Base-by-base conservation (phyloP, 768 basidiomycete genomes). In the Boletus rubescentipes region DNA sequence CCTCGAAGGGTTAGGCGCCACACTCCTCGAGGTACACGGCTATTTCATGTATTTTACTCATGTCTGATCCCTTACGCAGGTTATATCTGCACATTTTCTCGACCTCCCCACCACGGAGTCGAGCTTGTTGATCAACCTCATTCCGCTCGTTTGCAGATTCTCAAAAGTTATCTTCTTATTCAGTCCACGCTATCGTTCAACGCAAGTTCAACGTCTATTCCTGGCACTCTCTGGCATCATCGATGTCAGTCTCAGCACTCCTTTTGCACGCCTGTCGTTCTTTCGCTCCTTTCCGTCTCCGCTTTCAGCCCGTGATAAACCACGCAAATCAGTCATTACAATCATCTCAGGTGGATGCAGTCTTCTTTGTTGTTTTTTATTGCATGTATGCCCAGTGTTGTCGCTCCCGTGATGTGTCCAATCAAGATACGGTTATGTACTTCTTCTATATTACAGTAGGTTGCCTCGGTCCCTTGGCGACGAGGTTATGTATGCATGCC, bases 1-100 rank as follows among this genome's bases (percentile, higher is more conserved):
- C 66, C 30, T 68, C 57, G n/a, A 68, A 59, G 49, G 57, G 55
- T 41, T 66, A 66, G 48, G 18, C 42, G 14, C 15, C 29, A 10
- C 23, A 20, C 40, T 30, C 9, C 26, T 30, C 26, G 29, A 52
- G 50, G 63, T 65, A 47, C 12, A 10, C 2, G 16, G 2, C 5
- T 9, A 12, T 30, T 16, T 34, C 26, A 10, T 10, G 18, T 12
- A 4, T 18, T 23, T 32, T 1, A 9, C 30, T 3, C 0, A 4
- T 29, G 21, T 53, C 57, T 65, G 39, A 67, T 36, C 16, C 40
- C 20, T 14, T 39, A 12, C 3, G 16, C 31, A 60, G 51, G 23
- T 43, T 52, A 30, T 34, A 8, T 39, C n/a, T 26, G 14, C 15
- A n/a, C 12, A 3, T 34, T 35, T 11, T 18, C 20, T 32, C 21